A percentile compares a stretch with the other conserved stretches of the same genome.
Evolutionary conservation across 2,329 filamentous ascomycete genomes (phyloP).

Genomic region (Cladophialophora immunda): DNA sequence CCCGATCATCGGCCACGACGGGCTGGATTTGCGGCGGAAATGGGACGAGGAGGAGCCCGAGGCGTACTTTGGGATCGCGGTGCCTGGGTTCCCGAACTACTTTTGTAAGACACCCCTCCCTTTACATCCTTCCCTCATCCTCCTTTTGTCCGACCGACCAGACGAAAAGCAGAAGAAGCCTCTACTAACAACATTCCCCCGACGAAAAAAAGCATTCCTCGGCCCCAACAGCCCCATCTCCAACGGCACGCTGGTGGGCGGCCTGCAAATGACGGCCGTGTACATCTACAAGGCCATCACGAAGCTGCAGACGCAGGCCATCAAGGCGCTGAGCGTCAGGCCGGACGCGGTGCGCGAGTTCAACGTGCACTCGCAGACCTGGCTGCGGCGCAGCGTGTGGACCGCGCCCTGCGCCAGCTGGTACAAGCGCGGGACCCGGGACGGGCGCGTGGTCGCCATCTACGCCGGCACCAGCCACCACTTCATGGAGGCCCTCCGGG

Average conservation of each 20-base stretch:
- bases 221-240: conserved; percentile 46
- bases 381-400: conserved; percentile 29
- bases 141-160: neutral
- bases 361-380: conserved; percentile 22
- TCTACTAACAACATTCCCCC: neutral
- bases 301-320: conserved; percentile 20
- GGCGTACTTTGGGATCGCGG: conserved; percentile 42
- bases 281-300: conserved; percentile 43
- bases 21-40: conserved; percentile 40
- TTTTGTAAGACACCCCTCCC: conserved; percentile 31
- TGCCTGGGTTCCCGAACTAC: conserved; percentile 45
- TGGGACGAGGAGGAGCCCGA: conserved; percentile 40
- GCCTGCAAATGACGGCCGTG: conserved; percentile 39
- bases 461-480: conserved; percentile 43
- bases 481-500: conserved; percentile 44
- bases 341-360: conserved; percentile 27
- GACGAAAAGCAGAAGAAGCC: neutral
- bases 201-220: conserved; percentile 38
- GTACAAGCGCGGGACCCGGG: conserved; percentile 26
- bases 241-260: conserved; percentile 40
- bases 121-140: neutral
- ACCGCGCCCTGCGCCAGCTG: conserved; percentile 24
- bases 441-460: conserved; percentile 27
- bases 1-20: neutral
- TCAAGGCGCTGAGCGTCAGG: conserved; percentile 28